phyloP scores from a whole-genome alignment of 2,329 filamentous ascomycete species.

The Dendryphion nanum region DNA sequence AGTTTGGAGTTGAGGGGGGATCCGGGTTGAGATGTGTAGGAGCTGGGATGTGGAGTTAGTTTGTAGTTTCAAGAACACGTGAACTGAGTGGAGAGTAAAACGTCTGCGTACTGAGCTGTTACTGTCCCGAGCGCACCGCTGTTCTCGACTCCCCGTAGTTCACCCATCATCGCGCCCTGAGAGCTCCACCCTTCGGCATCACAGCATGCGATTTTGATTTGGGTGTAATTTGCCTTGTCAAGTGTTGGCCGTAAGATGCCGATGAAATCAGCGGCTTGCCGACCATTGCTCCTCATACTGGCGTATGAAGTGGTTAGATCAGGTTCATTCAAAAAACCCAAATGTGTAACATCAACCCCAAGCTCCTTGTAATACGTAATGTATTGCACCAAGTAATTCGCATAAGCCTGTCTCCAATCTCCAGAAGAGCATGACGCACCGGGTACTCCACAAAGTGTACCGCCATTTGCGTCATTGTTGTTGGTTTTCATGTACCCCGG shows the following conservation, averaged over 20 bases:
- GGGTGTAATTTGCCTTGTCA: slow-evolving; percentile 35
- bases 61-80: too few relatives aligned
- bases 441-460: slow-evolving; percentile 48
- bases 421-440: slow-evolving; percentile 42
- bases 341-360: slow-evolving; percentile 42
- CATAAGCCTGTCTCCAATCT: slow-evolving; percentile 51
- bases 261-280: slow-evolving; percentile 53
- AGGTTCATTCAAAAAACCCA: slow-evolving; percentile 49
- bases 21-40: slow-evolving; percentile 17
- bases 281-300: slow-evolving; percentile 47
- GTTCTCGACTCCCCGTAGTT: slow-evolving; percentile 12
- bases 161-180: slow-evolving; percentile 21
- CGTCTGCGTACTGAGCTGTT: slow-evolving; percentile 28
- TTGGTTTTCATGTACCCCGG: slow-evolving; percentile 56
- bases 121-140: slow-evolving; percentile 17
- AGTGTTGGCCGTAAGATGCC: slow-evolving; percentile 44
- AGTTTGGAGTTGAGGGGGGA: slow-evolving; percentile 34
- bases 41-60: slow-evolving; percentile 2
- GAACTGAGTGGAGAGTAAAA: too few relatives aligned
- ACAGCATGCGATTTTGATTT: slow-evolving; percentile 44
- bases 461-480: slow-evolving; percentile 44
- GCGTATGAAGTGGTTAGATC: slow-evolving; percentile 36
- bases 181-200: slow-evolving; percentile 46
- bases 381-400: slow-evolving; percentile 50
- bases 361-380: slow-evolving; percentile 43